Evolutionary conservation across 169 alveolate species (phyloP), one percentile per base, ranked within the genome.

Genomic region (Plasmodium billcollinsi): DNA sequence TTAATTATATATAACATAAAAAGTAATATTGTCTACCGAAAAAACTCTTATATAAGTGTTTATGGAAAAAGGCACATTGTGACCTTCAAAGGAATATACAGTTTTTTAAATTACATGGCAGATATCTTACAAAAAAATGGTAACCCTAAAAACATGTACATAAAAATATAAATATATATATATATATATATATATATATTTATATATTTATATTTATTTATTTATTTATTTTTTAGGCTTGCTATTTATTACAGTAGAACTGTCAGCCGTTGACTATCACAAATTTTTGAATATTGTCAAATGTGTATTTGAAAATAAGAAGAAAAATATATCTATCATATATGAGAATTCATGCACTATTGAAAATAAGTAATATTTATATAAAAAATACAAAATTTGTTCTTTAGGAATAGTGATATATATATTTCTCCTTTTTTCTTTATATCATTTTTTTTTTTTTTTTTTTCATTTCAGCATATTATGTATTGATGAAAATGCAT

Each of bases 21-120:
- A 12, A 76, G 89, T 5, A 76, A 52, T 71, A 65, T 76, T 21
- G 69, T 50, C 54, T 76, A 65, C 49, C 58, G 89, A 24, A 76
- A 45, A 39, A 76, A 18, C 59, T 43, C 89, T 8, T 76, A 76
- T 58, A 76, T 76, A 49, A 76, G 89, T 56, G 24, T 50, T 7
- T 76, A 76, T 24, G 89, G 89, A 43, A 76, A 76, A 45, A 76
- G 89, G 26, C 45, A 76, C 58, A n/a, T 54, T n/a, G 89, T 59
- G 14, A 47, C 89, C 26, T 76, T 76, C 67, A 76, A 76, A 73
- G 89, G 89, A 21, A 45, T 76, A 21, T 76, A 76, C 52, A 76
- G 67, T 7, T 69, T 65, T 29, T 50, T 76, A 59, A 39, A 29
- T 24, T 66, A 2, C 56, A 69, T 76, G 26, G 7, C 75, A 8